Base-by-base conservation (phyloP, 2,329 filamentous ascomycete genomes). In the Exophiala mesophila region DNA sequence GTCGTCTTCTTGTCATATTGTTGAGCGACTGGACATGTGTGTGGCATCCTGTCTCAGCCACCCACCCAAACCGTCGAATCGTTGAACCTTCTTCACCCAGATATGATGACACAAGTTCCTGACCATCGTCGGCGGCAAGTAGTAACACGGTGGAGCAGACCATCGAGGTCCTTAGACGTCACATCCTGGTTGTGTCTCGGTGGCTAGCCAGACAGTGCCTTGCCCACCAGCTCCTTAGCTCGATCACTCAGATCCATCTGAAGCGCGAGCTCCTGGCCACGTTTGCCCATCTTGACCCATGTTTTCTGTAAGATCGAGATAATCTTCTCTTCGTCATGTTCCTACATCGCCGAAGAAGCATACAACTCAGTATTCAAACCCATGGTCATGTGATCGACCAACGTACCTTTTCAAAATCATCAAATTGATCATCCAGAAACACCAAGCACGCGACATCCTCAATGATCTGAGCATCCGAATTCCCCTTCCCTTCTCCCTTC, bases 361-460 rank as follows among this genome's bases (percentile, higher is more conserved):
- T 8, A 17, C 4, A 8, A 17, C 15, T 9, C 5, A 19, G 16
- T 12, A 18, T 34, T 5, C 17, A 18, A 4, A 15, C 7, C 6
- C 7, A 32, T 13, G 23, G 12, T 7, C 7, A 26, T 7, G 7
- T 7, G 12, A 26, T 7, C 23, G 12, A 17, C 13, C 17, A 18
- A 17, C n/a, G 7, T 17, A 34, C 32, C 59, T 74, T 72, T 69
- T 87, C 83, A 64, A 92, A 94, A 37, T 76, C 77, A 56, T 89
- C 87, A 50, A 94, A 84, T 59, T 92, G 85, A 60, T 90, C 86
- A 60, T 92, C 87, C 52, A 94, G 66, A 61, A 94, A 94, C 19
- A 94, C 87, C 41, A 94, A 66, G 59, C 87, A 94, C 3, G 88
- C 88, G 33, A 88, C 84, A 65, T 94, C 88, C 68, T 94, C 88